Evolutionary conservation across 2,329 filamentous ascomycete genomes (phyloP).

Genomic region (Colletotrichum spinosum): DNA sequence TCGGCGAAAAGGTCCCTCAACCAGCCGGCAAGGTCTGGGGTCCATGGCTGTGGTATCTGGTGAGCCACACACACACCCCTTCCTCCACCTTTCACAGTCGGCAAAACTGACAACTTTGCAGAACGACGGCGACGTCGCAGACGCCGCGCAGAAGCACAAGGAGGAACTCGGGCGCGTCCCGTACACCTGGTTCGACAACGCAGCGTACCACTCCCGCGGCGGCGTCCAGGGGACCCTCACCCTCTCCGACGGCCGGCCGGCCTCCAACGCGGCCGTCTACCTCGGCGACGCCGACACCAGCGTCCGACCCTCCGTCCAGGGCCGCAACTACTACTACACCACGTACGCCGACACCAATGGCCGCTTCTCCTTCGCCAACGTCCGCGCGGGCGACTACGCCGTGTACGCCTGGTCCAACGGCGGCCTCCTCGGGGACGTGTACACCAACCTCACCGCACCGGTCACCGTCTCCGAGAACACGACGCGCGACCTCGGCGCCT

Average conservation of each 20-base stretch:
- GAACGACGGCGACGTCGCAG: constrained; percentile 55
- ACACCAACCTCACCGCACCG: constrained; percentile 53
- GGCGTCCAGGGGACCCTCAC: constrained; percentile 52
- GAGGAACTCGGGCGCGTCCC: constrained; percentile 54
- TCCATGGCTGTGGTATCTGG: constrained; percentile 37
- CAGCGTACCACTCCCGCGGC: constrained; percentile 55
- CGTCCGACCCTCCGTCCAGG: constrained; percentile 37
- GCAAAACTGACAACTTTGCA: constrained; percentile 45
- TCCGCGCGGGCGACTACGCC: constrained; percentile 55
- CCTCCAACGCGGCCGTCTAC: constrained; percentile 57
- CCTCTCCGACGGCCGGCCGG: constrained; percentile 57
- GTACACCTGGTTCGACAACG: constrained; percentile 57
- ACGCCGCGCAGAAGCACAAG: constrained; percentile 49
- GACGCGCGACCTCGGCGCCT: constrained; percentile 22
- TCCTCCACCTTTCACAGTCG: too few species aligned
- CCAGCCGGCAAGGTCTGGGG: constrained; percentile 34
- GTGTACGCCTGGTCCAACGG: constrained; percentile 59
- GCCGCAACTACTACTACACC: constrained; percentile 55
- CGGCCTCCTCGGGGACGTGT: constrained; percentile 52
- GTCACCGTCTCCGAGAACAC: constrained; percentile 46
- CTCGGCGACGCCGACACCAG: constrained; percentile 56
- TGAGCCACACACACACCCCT: constrained; percentile 33
- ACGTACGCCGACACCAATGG: constrained; percentile 53
- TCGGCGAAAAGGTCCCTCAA: constrained; percentile 27
- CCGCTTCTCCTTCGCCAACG: constrained; percentile 52